Percentiles rank a stretch among this genome's conserved stretches.
phyloP scores from a whole-genome alignment of 352 stramenopile species.

The Globisporangium lucens region DNA sequence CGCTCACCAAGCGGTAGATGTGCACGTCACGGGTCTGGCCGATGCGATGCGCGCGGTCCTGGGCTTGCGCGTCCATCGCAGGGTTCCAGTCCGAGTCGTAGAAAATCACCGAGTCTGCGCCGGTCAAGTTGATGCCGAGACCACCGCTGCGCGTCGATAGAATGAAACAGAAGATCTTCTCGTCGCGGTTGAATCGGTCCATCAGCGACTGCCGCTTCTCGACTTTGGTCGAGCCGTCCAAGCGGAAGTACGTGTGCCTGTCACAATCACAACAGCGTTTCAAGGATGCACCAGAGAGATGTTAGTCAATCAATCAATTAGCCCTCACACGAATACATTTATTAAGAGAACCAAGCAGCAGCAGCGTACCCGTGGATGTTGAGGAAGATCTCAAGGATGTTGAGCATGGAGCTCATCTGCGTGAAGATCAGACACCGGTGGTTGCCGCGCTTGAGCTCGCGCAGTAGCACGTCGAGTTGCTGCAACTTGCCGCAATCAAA shows the following conservation, averaged over 20 bases:
- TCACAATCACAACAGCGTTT: neutral
- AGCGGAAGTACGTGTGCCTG: constrained; percentile 94
- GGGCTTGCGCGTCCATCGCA: constrained; percentile 92
- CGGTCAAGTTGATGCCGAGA: constrained; percentile 98
- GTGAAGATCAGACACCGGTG: constrained; percentile 96
- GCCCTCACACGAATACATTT: neutral
- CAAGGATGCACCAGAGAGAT: neutral
- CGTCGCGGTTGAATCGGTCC: constrained; percentile 98
- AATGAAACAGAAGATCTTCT: constrained; percentile 98
- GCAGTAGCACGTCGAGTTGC: constrained; percentile 88
- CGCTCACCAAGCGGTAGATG: constrained; percentile 97
- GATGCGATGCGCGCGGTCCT: constrained; percentile 97
- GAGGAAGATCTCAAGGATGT: constrained; percentile 98
- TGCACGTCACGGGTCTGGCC: constrained; percentile 98
- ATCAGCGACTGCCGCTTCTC: constrained; percentile 96
- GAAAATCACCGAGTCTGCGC: constrained; percentile 93
- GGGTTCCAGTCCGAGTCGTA: constrained; percentile 95
- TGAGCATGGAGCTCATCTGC: constrained; percentile 99
- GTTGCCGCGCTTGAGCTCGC: constrained; percentile 92
- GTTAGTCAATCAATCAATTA: constrained; percentile 1
- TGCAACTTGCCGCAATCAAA: constrained; percentile 97
- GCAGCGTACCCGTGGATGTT: constrained; percentile 90
- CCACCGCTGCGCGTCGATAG: constrained; percentile 96
- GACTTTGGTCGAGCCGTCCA: constrained; percentile 96
- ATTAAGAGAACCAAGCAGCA: neutral